Percentiles rank a stretch among this genome's conserved stretches.
Evolutionary conservation across 768 basidiomycete genomes (phyloP).

Genomic region (Mycena crocata): DNA sequence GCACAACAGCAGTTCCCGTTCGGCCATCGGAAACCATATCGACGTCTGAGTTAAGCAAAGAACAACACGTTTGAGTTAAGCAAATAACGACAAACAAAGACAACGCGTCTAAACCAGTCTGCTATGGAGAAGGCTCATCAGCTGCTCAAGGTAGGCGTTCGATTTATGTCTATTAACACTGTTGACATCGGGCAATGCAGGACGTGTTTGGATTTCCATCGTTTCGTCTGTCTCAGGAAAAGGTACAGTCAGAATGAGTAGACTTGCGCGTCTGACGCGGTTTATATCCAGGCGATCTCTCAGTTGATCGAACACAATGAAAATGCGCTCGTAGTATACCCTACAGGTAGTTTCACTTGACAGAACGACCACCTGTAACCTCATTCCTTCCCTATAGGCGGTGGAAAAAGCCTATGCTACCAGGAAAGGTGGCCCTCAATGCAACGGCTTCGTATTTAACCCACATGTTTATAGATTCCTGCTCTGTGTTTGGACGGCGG

Average conservation of each 20-base stretch:
- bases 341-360: slow-evolving; percentile 45
- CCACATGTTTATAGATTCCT: slow-evolving; percentile 48
- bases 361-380: background rate
- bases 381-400: background rate
- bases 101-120: background rate
- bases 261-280: background rate
- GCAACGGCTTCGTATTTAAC: slow-evolving; percentile 33
- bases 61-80: background rate
- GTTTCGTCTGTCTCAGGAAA: slow-evolving; percentile 53
- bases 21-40: too few relatives aligned
- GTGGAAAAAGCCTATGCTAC: slow-evolving; percentile 25
- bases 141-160: slow-evolving; percentile 23
- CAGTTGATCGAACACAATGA: slow-evolving; percentile 52
- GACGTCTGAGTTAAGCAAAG: too few relatives aligned
- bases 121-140: slow-evolving; percentile 25
- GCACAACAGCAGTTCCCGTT: too few relatives aligned
- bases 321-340: slow-evolving; percentile 55
- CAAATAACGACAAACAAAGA: background rate
- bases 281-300: slow-evolving; percentile 42
- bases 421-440: slow-evolving; percentile 20
- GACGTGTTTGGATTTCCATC: slow-evolving; percentile 49
- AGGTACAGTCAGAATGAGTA: slow-evolving; percentile 30
- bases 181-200: slow-evolving; percentile 28
- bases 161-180: background rate
- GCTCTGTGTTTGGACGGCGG: slow-evolving; percentile 50